Evolutionary conservation across 768 basidiomycete genomes (phyloP), one percentile per base, ranked within the genome.

Genomic region (Astraeus odoratus): DNA sequence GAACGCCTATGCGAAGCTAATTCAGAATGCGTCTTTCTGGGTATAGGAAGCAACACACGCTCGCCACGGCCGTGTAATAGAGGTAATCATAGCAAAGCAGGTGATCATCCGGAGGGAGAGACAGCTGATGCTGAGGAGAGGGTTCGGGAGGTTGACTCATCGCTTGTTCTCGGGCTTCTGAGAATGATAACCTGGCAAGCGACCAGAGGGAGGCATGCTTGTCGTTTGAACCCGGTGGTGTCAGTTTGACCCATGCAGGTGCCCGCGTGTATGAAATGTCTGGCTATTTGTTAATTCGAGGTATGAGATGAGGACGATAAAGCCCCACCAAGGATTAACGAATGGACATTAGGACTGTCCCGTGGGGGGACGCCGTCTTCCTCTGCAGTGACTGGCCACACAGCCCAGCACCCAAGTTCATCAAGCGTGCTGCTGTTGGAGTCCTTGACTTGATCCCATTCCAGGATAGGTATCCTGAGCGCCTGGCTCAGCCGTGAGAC

Each of bases 391-490:
- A 46, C 55, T 36, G 39, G 46, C 58, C 51, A 65, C 7, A 50
- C 35, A 42, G 31, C 47, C 49, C 51, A 56, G 47, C 60, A 59
- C 26, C 48, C 56, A 15, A 59, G 20, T 16, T 57, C 66, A 20
- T 67, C 65, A 16, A 53, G 47, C 19, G 57, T 53, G 6, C 61
- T 49, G 43, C 70, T 73, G 27, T 59, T 63, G 12, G 57, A 55
- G 45, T 75, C 64, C 56, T 83, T 83, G 37, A 84, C 71, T 48
- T 83, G 72, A 35, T 73, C 67, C 81, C 81, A 84, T 60, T 84
- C 80, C 4, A 83, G 55, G 10, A 84, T 55, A 0, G 80, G 74
- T 29, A 54, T 63, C n/a, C 68, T 65, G 19, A 81, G 55, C 9
- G 58, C 55, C 41, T 67, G 58, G 24, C 71, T 64, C 5, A 82